Evolutionary conservation across 2,329 filamentous ascomycete genomes (phyloP).

Genomic region (Colletotrichum paranaense): DNA sequence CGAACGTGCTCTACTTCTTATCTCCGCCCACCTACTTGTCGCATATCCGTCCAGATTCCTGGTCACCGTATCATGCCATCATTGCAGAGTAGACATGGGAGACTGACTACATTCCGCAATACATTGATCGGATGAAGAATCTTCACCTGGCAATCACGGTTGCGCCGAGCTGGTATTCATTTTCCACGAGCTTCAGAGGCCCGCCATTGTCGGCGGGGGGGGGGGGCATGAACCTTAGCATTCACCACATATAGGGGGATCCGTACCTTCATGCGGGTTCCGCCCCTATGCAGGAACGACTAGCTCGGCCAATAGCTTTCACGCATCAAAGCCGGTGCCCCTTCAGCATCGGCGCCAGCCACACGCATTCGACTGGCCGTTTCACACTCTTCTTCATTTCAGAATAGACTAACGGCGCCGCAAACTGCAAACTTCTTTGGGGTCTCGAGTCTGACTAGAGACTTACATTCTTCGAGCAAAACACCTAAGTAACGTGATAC

Average conservation of each 20-base stretch:
- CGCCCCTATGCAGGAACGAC: slow-evolving; percentile 30
- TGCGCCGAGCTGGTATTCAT: background rate
- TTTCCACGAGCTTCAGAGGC: background rate
- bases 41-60: background rate
- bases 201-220: background rate
- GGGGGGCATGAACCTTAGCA: slow-evolving; percentile 5
- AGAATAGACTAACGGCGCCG: background rate
- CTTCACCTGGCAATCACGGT: background rate
- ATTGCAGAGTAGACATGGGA: background rate
- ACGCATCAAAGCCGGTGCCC: slow-evolving; percentile 1
- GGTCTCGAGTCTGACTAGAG: background rate
- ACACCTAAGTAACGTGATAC: background rate
- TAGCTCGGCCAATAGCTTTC: slow-evolving; percentile 17
- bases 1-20: background rate
- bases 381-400: background rate
- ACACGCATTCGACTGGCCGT: background rate
- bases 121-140: background rate
- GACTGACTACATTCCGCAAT: background rate
- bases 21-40: background rate
- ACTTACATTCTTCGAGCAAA: background rate
- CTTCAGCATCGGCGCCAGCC: background rate
- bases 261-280: slow-evolving; percentile 22
- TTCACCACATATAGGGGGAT: slow-evolving; percentile 21
- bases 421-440: slow-evolving; percentile 15
- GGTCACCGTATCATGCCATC: background rate